Evolutionary conservation across 164 flowering plant species (phyloP), one percentile per base, ranked within the genome.

Genomic region (Nymphaea thermarum): DNA sequence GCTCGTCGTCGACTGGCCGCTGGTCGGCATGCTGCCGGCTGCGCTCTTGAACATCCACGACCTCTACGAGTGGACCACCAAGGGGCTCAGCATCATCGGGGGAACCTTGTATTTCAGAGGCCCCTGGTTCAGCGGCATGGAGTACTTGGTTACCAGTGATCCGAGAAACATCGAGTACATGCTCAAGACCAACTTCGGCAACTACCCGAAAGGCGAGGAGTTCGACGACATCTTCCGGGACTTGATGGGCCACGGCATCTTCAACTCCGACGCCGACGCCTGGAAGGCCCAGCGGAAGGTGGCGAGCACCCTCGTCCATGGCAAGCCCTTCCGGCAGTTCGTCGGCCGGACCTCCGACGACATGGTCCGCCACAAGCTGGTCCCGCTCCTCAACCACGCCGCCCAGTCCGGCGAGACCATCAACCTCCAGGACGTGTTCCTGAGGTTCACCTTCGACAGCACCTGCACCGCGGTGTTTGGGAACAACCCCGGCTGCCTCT

Each of bases 201-300:
- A 77, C 61, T 78, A 67, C 57, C 79, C 71, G 2, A 83, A 83
- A 63, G 86, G 86, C 3, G 65, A 67, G 2, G 72, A 68, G 0
- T 83, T 81, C 63, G 66, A 12, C 55, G 66, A 69, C 8, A 73
- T 82, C 5, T 82, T 85, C 57, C 84, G 79, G 12, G 53, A 74
- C 14, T 71, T 82, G 36, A 62, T 62, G 64, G 89, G 85, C 60
- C 84, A 80, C 53, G 89, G 84, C 51, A 80, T 85, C 5, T 73
- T 85, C 69, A 74, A 71, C 6, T 43, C 78, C 2, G 86, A 83
- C 45, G 61, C 16, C 18, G 72, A 68, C 0, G 3, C 43, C 4
- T 75, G 77, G 72, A 44, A 44, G 42, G 44, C 18, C n/a, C 74
- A 66, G 51, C 65, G 77, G 42, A 71, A 68, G 66, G 66, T 66